phyloP scores from a whole-genome alignment of 179 eudicot species.

The Nepenthes alata region DNA sequence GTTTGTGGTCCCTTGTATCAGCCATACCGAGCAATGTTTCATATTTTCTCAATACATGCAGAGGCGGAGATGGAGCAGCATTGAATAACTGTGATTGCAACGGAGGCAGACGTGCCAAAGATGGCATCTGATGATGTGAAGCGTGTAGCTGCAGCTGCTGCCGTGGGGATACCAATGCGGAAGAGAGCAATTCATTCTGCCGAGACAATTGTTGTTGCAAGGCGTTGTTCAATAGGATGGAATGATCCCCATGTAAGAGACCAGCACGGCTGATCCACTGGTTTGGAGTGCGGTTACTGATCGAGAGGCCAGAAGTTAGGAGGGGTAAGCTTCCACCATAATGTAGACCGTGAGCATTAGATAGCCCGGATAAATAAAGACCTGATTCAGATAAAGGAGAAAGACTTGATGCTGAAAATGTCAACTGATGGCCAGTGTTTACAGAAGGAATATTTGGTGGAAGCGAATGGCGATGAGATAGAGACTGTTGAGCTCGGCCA shows the following conservation, averaged over 20 bases:
- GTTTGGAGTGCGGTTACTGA: constrained; percentile 33
- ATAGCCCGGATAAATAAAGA: constrained; percentile 22
- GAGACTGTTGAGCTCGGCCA: constrained; percentile 32
- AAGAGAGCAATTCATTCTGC: constrained; percentile 49
- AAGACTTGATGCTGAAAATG: constrained; percentile 34
- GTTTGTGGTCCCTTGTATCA: constrained; percentile 54
- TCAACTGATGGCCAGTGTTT: constrained; percentile 35
- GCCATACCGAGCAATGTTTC: constrained; percentile 46
- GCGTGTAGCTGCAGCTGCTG: constrained; percentile 3
- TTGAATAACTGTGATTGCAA: constrained; percentile 34
- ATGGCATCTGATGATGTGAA: too few relatives aligned
- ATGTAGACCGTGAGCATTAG: constrained; percentile 19
- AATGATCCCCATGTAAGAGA: constrained; percentile 26
- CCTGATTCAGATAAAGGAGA: constrained; percentile 18
- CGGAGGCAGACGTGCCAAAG: constrained; percentile 25
- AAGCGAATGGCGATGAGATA: constrained; percentile 32
- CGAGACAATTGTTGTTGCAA: constrained; percentile 54
- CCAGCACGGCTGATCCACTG: constrained; percentile 41
- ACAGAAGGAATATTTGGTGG: constrained; percentile 42
- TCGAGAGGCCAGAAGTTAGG: constrained; percentile 34
- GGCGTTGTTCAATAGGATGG: constrained; percentile 37
- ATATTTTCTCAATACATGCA: constrained; percentile 51
- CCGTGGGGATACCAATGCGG: constrained; percentile 39
- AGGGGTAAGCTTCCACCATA: constrained; percentile 38
- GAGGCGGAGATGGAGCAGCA: constrained; percentile 28